Conservation (phyloP, 805 yeast genomes). For the Wickerhamomyces pijperi region DNA sequence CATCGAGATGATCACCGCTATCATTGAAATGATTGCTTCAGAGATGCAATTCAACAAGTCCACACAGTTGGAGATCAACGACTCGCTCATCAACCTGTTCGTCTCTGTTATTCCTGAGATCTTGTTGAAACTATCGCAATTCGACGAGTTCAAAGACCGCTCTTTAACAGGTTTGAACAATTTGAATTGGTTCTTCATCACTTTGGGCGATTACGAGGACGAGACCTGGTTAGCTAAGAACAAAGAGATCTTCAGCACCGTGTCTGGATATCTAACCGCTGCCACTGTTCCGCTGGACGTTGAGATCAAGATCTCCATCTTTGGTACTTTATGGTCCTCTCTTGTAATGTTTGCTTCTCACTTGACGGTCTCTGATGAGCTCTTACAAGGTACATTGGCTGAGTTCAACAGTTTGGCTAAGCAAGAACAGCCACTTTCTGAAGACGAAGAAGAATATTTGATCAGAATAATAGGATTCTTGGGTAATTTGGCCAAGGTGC, state of each 20-base stretch:
- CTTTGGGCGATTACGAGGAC: slow-evolving; percentile 5
- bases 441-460: slow-evolving; percentile 26
- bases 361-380: slow-evolving; percentile 14
- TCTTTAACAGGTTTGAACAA: slow-evolving; percentile 63
- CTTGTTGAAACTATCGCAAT: slow-evolving; percentile 29
- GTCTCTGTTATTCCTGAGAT: slow-evolving; percentile 20
- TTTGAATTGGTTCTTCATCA: slow-evolving; percentile 41
- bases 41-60: slow-evolving; percentile 5
- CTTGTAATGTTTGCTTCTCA: slow-evolving; percentile 19
- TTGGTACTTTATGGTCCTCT: slow-evolving; percentile 36
- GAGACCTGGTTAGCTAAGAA: slow-evolving; percentile 9
- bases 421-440: slow-evolving; percentile 11
- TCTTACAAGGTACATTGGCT: slow-evolving; percentile 14
- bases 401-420: slow-evolving; percentile 11
- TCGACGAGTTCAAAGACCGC: slow-evolving; percentile 40
- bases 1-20: slow-evolving; percentile 67
- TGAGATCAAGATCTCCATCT: slow-evolving; percentile 22
- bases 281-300: slow-evolving; percentile 14
- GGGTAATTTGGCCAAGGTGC: slow-evolving; percentile 35
- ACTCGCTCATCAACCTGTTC: slow-evolving; percentile 8
- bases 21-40: slow-evolving; percentile 45
- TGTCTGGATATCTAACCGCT: slow-evolving; percentile 6
- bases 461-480: slow-evolving; percentile 40
- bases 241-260: slow-evolving; percentile 5
- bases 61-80: slow-evolving; percentile 2